Evolutionary conservation across 2,329 filamentous ascomycete genomes (phyloP).

Genomic region (Colletotrichum sp.): DNA sequence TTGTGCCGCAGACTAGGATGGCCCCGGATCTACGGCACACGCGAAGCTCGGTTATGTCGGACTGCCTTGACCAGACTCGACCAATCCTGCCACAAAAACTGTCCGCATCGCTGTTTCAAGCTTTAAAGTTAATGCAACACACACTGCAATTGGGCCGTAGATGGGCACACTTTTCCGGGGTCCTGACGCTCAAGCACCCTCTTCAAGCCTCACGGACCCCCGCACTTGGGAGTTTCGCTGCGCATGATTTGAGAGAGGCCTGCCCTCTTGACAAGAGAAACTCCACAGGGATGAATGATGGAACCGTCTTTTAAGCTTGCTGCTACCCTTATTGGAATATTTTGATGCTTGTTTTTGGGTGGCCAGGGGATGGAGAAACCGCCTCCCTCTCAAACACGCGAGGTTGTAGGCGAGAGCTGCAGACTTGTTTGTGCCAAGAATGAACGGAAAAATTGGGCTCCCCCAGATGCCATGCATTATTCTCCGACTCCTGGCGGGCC

Average conservation of each 20-base stretch:
- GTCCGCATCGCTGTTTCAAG: constrained; percentile 17
- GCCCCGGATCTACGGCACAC: neutral
- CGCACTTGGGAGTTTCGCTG: neutral
- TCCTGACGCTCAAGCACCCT: neutral
- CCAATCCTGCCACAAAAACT: constrained; percentile 12
- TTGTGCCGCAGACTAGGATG: constrained; percentile 2
- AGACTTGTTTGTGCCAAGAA: constrained; percentile 6
- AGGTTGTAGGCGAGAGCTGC: neutral
- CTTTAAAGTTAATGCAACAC: constrained; percentile 11
- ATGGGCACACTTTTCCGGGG: neutral
- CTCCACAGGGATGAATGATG: neutral
- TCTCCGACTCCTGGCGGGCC: neutral
- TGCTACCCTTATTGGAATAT: neutral
- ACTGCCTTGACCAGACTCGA: neutral
- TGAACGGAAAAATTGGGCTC: constrained; percentile 1
- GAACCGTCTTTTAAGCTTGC: neutral
- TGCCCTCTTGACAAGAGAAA: neutral
- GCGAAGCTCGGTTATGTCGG: constrained; percentile 1
- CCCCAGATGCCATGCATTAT: neutral
- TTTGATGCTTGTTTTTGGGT: neutral
- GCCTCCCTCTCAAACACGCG: constrained; percentile 1
- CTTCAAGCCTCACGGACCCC: neutral
- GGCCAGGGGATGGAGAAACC: neutral
- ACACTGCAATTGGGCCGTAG: neutral
- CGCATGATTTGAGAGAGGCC: neutral